A percentile compares a stretch with the other conserved stretches of the same genome.
phyloP scores from a whole-genome alignment of 2,329 filamentous ascomycete species.

The Phyllosticta capitalensis region DNA sequence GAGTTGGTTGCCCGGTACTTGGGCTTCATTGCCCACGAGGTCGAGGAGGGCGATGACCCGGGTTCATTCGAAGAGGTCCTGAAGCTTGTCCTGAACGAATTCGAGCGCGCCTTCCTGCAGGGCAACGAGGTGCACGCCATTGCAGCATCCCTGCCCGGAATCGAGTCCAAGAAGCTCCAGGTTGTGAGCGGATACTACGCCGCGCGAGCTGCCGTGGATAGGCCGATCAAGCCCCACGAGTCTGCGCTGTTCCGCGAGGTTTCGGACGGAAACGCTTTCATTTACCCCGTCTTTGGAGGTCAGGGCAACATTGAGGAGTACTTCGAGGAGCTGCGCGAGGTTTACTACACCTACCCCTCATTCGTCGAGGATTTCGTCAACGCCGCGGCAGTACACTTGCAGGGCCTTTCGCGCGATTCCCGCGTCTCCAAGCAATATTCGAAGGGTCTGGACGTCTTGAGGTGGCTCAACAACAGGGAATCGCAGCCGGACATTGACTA shows the following conservation, averaged over 20 bases:
- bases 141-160: conserved; percentile 76
- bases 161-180: conserved; percentile 82
- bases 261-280: conserved; percentile 68
- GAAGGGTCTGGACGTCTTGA: conserved; percentile 91
- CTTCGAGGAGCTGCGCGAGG: conserved; percentile 90
- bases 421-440: conserved; percentile 90
- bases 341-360: conserved; percentile 82
- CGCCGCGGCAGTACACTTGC: conserved; percentile 76
- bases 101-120: conserved; percentile 86
- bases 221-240: conserved; percentile 83
- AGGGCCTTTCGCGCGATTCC: conserved; percentile 70
- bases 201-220: conserved; percentile 71
- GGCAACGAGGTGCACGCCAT: conserved; percentile 96
- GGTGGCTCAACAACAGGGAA: conserved; percentile 84
- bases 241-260: conserved; percentile 87
- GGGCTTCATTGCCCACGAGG: conserved; percentile 77
- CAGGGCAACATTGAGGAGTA: conserved; percentile 99
- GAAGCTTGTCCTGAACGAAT: conserved; percentile 87
- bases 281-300: conserved; percentile 93
- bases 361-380: conserved; percentile 81
- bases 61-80: conserved; percentile 88
- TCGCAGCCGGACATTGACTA: conserved; percentile 91
- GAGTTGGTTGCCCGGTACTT: conserved; percentile 93
- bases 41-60: conserved; percentile 87
- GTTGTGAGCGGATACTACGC: conserved; percentile 89